These are phyloP conservation scores for Mercurialis annua DNA, from an alignment of 345 rosid species.

Conservation along the genomic window DNA sequence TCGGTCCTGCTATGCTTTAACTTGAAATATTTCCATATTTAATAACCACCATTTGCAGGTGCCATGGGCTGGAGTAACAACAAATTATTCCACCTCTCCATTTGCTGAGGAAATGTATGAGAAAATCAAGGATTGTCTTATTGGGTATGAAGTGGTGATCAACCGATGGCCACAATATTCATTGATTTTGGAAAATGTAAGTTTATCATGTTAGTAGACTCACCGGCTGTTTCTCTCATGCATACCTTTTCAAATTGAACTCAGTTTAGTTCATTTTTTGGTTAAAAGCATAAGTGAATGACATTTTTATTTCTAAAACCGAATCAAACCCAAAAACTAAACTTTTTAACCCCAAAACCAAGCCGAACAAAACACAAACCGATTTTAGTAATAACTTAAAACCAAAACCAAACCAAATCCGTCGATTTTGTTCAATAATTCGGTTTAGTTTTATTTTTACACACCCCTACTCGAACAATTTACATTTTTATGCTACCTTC, in stretches of 20 bases:
- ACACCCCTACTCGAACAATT: no score
- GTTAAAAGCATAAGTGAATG: no score
- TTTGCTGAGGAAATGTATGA: constrained; percentile 95
- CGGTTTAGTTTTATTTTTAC: no score
- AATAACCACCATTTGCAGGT: constrained; percentile 42
- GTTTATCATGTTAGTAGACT: constrained; percentile 13
- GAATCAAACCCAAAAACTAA: no score
- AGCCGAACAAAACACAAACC: no score
- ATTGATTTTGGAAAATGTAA: constrained; percentile 76
- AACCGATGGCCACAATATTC: constrained; percentile 95
- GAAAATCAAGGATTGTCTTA: constrained; percentile 63
- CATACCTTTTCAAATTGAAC: no score
- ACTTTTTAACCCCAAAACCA: no score
- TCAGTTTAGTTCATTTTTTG: no score
- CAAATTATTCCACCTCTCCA: constrained; percentile 87
- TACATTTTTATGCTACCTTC: background rate
- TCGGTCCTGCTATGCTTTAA: background rate
- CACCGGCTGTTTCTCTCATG: background rate
- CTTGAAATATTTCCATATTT: background rate
- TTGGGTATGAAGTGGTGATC: constrained; percentile 82
- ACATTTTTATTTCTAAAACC: no score
- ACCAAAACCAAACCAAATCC: no score
- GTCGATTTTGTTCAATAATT: no score
- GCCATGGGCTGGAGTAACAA: constrained; percentile 78
- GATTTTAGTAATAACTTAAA: no score